Base-by-base conservation (phyloP, 2,329 filamentous ascomycete species). In the Penicillium sp. region DNA sequence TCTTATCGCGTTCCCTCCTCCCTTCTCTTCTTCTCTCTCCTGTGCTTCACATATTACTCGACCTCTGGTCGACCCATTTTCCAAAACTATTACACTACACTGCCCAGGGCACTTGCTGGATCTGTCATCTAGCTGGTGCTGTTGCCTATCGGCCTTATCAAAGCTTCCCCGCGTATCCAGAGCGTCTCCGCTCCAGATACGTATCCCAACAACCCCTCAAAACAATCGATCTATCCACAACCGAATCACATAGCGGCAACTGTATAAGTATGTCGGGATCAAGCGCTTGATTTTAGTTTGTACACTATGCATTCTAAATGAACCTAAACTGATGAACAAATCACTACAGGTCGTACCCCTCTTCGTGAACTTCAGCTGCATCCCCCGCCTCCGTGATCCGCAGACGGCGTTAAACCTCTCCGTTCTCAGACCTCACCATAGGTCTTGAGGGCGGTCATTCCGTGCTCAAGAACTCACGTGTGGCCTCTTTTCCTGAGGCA, bases 371-470 rank as follows among this genome's bases (percentile, higher is more conserved):
- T 60, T 57, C 59, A 51, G 57, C 51, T 60, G 44, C 38, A 50
- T 42, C 44, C 51, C 56, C 55, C 37, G 13, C 57, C 37, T 44
- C 5, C 10, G 35, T 33, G 38, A 35, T 47, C 30, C 37, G 44
- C 37, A 53, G 44, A 50, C 56, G 53, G 38, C 13, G 35, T 53
- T 30, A 24, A 24, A 30, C 38, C 57, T 53, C 55, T 60, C 73
- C 74, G 74, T 76, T 76, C 73, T 76, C 73, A 70, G 74, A 67
- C 73, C 73, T 69, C 49, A 26, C 42, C 37, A 56, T 59, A 66
- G 73, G 72, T 74, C 67, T 66, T 70, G 73, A 71, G 75, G 68
- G 70, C 74, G 73, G 74, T 64, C 54, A 53, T 64, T 51, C 42
- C 58, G 57, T 44, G 40, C 51, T 50, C 65, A 8, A 44, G 26